Evolutionary conservation across 2,329 filamentous ascomycete genomes (phyloP).

Genomic region (Coleophoma eucalyptorum): DNA sequence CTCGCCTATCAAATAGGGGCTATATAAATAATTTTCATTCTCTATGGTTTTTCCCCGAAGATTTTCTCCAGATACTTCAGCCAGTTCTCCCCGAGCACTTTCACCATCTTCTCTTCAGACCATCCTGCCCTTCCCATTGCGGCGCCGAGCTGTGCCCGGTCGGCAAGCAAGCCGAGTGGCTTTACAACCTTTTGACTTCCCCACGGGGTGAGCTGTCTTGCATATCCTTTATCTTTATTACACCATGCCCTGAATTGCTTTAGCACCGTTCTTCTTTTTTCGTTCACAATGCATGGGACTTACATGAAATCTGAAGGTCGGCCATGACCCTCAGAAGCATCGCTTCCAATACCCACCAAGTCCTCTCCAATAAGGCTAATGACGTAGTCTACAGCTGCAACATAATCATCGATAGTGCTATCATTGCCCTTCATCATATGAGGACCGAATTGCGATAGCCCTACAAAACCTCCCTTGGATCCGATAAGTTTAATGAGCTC

Average conservation of each 20-base stretch:
- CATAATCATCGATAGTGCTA: constrained; percentile 36
- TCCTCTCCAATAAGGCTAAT: constrained; percentile 41
- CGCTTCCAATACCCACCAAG: constrained; percentile 29
- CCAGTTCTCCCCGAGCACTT: constrained; percentile 36
- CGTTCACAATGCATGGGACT: background rate
- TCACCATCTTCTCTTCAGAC: constrained; percentile 32
- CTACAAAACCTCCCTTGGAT: constrained; percentile 33
- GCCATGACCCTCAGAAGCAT: constrained; percentile 33
- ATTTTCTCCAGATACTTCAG: constrained; percentile 33
- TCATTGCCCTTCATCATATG: constrained; percentile 36
- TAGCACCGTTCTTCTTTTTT: background rate
- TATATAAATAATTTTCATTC: too few species aligned
- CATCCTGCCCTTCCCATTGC: constrained; percentile 35
- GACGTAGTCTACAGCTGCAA: constrained; percentile 34
- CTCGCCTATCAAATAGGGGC: too few species aligned
- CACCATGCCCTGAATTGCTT: constrained; percentile 26
- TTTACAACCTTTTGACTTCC: constrained; percentile 36
- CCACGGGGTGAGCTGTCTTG: constrained; percentile 33
- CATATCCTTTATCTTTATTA: constrained; percentile 37
- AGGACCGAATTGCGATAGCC: constrained; percentile 33
- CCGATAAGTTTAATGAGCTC: constrained; percentile 31
- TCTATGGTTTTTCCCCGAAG: constrained; percentile 10
- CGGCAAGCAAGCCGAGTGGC: constrained; percentile 31
- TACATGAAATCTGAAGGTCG: constrained; percentile 33
- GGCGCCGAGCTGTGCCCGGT: constrained; percentile 29